Evolutionary conservation across 2,329 filamentous ascomycete species (phyloP), one percentile per base, ranked within the genome.

Genomic region (Passalora sequoiae): DNA sequence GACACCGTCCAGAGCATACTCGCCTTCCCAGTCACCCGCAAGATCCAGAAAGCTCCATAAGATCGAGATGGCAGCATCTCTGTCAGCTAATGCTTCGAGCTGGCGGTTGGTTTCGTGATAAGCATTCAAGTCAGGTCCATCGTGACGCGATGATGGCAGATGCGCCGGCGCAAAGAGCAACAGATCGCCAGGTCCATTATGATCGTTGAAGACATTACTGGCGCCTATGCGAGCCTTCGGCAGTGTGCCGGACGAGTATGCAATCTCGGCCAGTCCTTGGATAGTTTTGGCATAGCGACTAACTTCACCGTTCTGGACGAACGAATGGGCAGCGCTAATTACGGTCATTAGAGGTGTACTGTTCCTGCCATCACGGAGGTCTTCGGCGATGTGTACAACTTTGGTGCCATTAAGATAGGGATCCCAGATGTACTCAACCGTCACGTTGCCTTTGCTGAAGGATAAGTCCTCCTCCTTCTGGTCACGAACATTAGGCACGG

Each of bases 341-440:
- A 80, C 54, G 16, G 80, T 59, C 35, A 78, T 52, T 13, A 68
- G 68, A 6, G 75, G 66, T 9, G 38, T 48, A 10, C 41, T 44
- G n/a, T 27, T 29, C 13, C 50, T 37, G 38, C 49, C 54, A 33
- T 56, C 48, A 21, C 55, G 59, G 49, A 69, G 73, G 2, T 56
- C 55, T 20, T 60, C 55, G 30, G 79, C 53, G 36, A 73, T 67
- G 10, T 63, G 55, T 17, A 66, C 57, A 20, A 75, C 54, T 6
- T 55, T 54, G 0, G 71, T 69, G 20, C 72, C 69, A 58, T 83
- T 77, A 17, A 83, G 65, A 63, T 69, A 81, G 0, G 80, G 80
- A 59, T 84, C 79, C 77, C 78, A 83, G 8, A 80, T 60, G 49
- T 80, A 81, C 35, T 75, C 65, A 19, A 82, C 53, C 20, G 58